A percentile compares a stretch with the other conserved stretches of the same genome.
Evolutionary conservation across 345 rosid genomes (phyloP).

Genomic region (Bretschneidera sinensis): DNA sequence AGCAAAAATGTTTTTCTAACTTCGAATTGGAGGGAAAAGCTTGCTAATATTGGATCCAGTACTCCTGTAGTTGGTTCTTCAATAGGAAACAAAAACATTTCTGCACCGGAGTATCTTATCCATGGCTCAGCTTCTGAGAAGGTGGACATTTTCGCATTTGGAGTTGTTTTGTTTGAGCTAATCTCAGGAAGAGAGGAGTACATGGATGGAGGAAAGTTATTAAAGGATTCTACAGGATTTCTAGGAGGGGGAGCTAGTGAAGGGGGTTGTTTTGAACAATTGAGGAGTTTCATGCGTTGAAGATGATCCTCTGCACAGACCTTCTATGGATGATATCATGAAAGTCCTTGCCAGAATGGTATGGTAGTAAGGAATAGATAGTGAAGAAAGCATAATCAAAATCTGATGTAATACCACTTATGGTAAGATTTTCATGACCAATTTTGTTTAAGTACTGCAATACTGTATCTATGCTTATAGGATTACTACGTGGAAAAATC

Average conservation of each 20-base stretch:
- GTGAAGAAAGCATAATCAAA: too few species aligned
- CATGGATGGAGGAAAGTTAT: constrained; percentile 17
- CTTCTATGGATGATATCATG: constrained; percentile 47
- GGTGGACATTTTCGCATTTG: constrained; percentile 43
- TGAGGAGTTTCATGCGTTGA: constrained; percentile 50
- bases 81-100: constrained; percentile 15
- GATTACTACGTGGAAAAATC: too few species aligned
- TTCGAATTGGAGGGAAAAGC: constrained; percentile 48
- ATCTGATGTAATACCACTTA: too few species aligned
- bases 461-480: too few species aligned
- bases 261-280: constrained; percentile 50
- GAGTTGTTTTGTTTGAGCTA: constrained; percentile 49
- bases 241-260: constrained; percentile 34
- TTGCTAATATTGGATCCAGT: constrained; percentile 31
- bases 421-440: too few species aligned
- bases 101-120: constrained; percentile 29
- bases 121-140: constrained; percentile 30
- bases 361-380: background rate
- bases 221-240: constrained; percentile 40
- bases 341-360: constrained; percentile 53
- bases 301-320: constrained; percentile 52
- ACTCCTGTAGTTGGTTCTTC: background rate
- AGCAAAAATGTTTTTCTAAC: constrained; percentile 38
- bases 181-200: constrained; percentile 41
- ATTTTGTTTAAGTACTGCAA: too few species aligned